These are phyloP conservation scores for Orbilia javanica DNA, from an alignment of 2,329 filamentous ascomycete genomes.

Conservation along the genomic window DNA sequence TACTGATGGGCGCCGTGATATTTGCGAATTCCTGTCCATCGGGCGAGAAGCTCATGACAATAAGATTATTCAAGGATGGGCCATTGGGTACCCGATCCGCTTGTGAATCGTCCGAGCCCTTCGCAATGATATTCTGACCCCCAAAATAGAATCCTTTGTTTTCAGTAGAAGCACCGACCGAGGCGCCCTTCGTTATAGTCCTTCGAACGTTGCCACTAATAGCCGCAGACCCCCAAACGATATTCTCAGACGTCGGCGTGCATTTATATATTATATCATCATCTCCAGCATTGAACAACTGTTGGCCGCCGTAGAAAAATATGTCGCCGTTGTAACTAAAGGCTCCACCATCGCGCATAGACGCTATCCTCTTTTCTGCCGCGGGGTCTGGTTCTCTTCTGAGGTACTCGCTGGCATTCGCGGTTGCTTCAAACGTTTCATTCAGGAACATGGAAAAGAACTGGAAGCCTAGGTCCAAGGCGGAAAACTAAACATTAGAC, in stretches of 20 bases:
- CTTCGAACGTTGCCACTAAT: slow-evolving; percentile 38
- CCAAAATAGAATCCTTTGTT: slow-evolving; percentile 58
- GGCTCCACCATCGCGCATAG: slow-evolving; percentile 53
- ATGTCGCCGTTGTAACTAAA: slow-evolving; percentile 48
- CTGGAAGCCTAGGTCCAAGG: slow-evolving; percentile 36
- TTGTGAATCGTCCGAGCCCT: slow-evolving; percentile 38
- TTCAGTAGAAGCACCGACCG: slow-evolving; percentile 36
- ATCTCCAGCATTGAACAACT: slow-evolving; percentile 51
- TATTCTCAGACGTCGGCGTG: slow-evolving; percentile 41
- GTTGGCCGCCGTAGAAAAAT: slow-evolving; percentile 55
- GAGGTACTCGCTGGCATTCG: slow-evolving; percentile 33
- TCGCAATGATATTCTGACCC: slow-evolving; percentile 40
- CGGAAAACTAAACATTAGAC: not conserved
- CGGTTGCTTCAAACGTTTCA: slow-evolving; percentile 38
- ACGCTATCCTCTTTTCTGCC: slow-evolving; percentile 39
- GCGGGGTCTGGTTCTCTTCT: slow-evolving; percentile 50
- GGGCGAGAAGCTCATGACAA: slow-evolving; percentile 32
- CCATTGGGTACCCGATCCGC: slow-evolving; percentile 36
- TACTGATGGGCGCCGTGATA: slow-evolving; percentile 29
- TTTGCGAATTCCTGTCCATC: slow-evolving; percentile 35
- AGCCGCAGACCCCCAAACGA: slow-evolving; percentile 37
- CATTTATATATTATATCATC: slow-evolving; percentile 47
- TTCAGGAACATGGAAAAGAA: slow-evolving; percentile 57
- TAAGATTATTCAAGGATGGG: slow-evolving; percentile 41
- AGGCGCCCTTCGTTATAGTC: slow-evolving; percentile 51